Conservation (phyloP, 23 red algal species). For the Porphyridium purpureum region DNA sequence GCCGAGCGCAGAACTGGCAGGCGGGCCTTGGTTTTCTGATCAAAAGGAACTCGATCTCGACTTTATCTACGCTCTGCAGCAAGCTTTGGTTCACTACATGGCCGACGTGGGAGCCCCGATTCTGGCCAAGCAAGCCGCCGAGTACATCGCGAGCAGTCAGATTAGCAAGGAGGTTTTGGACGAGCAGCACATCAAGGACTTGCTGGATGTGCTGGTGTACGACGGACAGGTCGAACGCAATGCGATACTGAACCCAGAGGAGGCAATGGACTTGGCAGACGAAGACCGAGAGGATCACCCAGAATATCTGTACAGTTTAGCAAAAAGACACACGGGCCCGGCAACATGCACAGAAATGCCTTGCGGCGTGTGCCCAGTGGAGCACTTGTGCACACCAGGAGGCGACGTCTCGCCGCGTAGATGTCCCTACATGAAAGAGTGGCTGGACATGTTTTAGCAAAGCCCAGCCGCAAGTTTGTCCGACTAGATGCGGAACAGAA, state of each 20-base stretch:
- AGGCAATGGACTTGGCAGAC: conserved; percentile 1
- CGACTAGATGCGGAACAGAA: too few species aligned
- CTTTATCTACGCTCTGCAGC: too few species aligned
- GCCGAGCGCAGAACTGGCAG: conserved; percentile 10
- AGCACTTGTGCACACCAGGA: not conserved
- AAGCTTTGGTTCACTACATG: too few species aligned
- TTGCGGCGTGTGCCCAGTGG: conserved; percentile 5
- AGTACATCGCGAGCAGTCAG: not conserved
- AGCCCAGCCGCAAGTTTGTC: too few species aligned
- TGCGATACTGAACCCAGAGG: not conserved
- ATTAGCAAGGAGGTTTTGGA: not conserved
- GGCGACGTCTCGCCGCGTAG: conserved; percentile 1
- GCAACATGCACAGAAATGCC: not conserved
- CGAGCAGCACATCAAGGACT: not conserved
- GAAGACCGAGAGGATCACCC: not conserved
- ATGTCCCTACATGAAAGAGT: conserved; percentile 4
- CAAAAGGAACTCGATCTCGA: conserved; percentile 14
- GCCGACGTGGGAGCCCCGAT: too few species aligned
- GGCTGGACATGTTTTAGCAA: conserved; percentile 4
- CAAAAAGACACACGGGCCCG: not conserved
- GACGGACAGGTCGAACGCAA: not conserved
- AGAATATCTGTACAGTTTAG: not conserved
- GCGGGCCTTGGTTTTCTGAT: conserved; percentile 10
- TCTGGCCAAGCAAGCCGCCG: conserved; percentile 2
- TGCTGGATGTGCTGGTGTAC: not conserved